phyloP scores from a whole-genome alignment of 2,329 filamentous ascomycete genomes.

The Stachybotrys echinatus region DNA sequence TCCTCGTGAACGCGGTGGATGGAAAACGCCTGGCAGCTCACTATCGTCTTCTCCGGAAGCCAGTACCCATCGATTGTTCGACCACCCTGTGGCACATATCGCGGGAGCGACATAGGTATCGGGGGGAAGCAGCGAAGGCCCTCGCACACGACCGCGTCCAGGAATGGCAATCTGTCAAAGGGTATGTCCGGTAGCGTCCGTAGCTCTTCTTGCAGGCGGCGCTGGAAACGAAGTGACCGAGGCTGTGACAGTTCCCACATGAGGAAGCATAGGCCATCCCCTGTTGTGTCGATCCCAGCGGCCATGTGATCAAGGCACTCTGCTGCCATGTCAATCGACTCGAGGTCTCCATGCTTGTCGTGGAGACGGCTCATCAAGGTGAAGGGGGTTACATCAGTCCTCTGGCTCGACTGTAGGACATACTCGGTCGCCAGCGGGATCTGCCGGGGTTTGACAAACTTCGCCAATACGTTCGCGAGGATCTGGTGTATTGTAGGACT shows the following conservation, averaged over 20 bases:
- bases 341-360: constrained; percentile 41
- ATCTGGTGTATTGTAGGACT: constrained; percentile 45
- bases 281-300: constrained; percentile 67
- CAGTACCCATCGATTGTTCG: constrained; percentile 50
- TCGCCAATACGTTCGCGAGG: constrained; percentile 37
- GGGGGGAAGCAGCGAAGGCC: constrained; percentile 57
- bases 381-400: constrained; percentile 42
- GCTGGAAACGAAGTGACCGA: constrained; percentile 44
- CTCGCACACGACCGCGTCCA: constrained; percentile 61
- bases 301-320: constrained; percentile 70
- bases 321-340: constrained; percentile 52
- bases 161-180: constrained; percentile 48
- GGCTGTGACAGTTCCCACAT: constrained; percentile 67
- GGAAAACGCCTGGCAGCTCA: constrained; percentile 58
- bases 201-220: constrained; percentile 48
- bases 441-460: constrained; percentile 48
- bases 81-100: constrained; percentile 50
- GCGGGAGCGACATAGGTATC: constrained; percentile 63
- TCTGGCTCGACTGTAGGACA: constrained; percentile 46
- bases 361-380: constrained; percentile 56
- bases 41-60: constrained; percentile 48
- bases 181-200: constrained; percentile 27
- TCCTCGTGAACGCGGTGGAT: constrained; percentile 53
- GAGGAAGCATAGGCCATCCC: constrained; percentile 63
- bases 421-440: constrained; percentile 55